These are phyloP conservation scores for Aristolochia contorta DNA, from an alignment of 164 flowering plant species.

Conservation along the genomic window DNA sequence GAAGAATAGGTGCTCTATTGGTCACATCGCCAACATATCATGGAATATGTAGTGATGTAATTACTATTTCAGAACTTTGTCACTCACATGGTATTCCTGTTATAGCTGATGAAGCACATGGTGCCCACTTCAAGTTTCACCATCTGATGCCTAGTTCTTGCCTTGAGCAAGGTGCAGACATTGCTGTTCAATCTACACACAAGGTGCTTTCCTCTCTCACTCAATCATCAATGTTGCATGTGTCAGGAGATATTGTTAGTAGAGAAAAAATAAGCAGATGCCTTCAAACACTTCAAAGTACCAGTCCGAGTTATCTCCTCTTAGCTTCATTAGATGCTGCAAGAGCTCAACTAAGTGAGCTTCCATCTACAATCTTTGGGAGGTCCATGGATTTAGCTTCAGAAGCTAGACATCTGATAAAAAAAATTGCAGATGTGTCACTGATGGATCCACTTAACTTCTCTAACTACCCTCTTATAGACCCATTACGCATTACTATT, in stretches of 20 bases:
- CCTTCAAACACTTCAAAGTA: slow-evolving; percentile 50
- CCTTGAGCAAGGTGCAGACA: slow-evolving; percentile 45
- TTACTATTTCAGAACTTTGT: slow-evolving; percentile 26
- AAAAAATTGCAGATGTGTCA: slow-evolving; percentile 24
- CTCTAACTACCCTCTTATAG: slow-evolving; percentile 22
- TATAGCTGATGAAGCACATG: slow-evolving; percentile 55
- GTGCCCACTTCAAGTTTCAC: slow-evolving; percentile 49
- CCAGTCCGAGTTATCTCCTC: slow-evolving; percentile 46
- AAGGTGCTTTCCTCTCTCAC: slow-evolving; percentile 47
- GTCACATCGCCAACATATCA: slow-evolving; percentile 48
- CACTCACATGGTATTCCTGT: slow-evolving; percentile 34
- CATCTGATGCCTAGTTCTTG: slow-evolving; percentile 32
- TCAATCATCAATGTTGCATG: slow-evolving; percentile 48
- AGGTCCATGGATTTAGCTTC: slow-evolving; percentile 22
- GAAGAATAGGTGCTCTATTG: slow-evolving; percentile 32
- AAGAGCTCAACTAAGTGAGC: slow-evolving; percentile 35
- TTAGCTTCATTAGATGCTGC: slow-evolving; percentile 51
- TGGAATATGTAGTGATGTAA: slow-evolving; percentile 39
- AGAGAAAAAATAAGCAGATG: slow-evolving; percentile 33
- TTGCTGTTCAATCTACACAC: slow-evolving; percentile 49
- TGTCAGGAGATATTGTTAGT: slow-evolving; percentile 38
- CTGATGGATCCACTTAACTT: slow-evolving; percentile 17
- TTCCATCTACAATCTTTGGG: slow-evolving; percentile 22
- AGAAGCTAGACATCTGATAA: slow-evolving; percentile 17
- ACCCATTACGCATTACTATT: slow-evolving; percentile 36